Base-by-base conservation (phyloP, 2,329 filamentous ascomycete species). In the Aspergillus viridinutans region DNA sequence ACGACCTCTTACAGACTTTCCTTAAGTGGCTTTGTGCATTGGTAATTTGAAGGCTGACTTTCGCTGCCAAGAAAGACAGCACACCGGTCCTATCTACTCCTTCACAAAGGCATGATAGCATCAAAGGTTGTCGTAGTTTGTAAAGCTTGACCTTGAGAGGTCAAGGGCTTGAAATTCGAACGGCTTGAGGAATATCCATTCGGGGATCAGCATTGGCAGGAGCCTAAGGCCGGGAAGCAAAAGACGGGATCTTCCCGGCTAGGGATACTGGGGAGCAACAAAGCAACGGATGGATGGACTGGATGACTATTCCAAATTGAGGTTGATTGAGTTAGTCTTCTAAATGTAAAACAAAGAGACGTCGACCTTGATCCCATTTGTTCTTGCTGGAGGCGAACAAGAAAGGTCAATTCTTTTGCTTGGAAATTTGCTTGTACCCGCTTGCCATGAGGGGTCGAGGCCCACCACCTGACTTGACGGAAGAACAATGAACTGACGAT, bases 381-480 rank as follows among this genome's bases (percentile, higher is more conserved):
- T 23, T 43, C n/a, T 43, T 43, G 32, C 32, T 38, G 32, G 21
- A 43, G 43, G 10, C 25, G 21, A 47, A 23, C 21, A 23, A 3
- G 26, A 23, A 25, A 7, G 43, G 23, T 3, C 12, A 23, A 17
- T 12, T 47, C 43, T 47, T 26, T 4, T 6, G 20, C 10, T 23
- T 38, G 14, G 32, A 17, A 38, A 6, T 38, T 47, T 26, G 5
- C 7, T 47, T 23, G 20, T 25, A 17, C 21, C 43, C 43, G 43
- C 43, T 23, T 47, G 43, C 6, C 23, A 47, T 26, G 43, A 47
- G 43, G 43, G 32, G 43, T 42, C 29, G 25, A 40, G 52, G 45
- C 26, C 38, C 53, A 40, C 49, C 54, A 56, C 54, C 49, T 47
- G 49, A 56, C 54, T 42, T n/a, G 21, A n/a, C 25, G 25, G 43